Evolutionary conservation across 2,329 filamentous ascomycete species (phyloP).

Genomic region (Cytospora chrysosperma): DNA sequence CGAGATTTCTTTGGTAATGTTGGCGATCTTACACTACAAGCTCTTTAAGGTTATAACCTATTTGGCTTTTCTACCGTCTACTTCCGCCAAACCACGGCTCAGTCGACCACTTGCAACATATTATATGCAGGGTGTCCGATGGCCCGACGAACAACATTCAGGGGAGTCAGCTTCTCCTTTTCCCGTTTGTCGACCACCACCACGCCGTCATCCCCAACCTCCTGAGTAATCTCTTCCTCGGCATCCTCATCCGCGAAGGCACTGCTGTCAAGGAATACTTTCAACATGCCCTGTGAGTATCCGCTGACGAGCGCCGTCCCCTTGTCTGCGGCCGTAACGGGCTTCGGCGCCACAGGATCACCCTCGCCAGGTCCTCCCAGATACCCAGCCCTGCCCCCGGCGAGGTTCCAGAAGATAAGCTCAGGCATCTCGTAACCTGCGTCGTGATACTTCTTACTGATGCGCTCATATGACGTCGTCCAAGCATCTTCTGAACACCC

Average conservation of each 20-base stretch:
- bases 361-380: conserved; percentile 3
- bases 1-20: too few relatives aligned
- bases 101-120: conserved; percentile 57
- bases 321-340: conserved; percentile 43
- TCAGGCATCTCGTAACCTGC: conserved; percentile 58
- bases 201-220: conserved; percentile 33
- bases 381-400: conserved; percentile 37
- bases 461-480: conserved; percentile 49
- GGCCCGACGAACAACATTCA: conserved; percentile 47
- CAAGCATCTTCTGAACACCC: conserved; percentile 30
- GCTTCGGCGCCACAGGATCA: conserved; percentile 44
- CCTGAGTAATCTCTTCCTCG: conserved; percentile 29
- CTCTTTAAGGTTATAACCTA: too few relatives aligned
- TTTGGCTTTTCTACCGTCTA: background rate
- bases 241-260: conserved; percentile 44
- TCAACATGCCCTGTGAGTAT: conserved; percentile 58
- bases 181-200: conserved; percentile 30
- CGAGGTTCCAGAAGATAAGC: conserved; percentile 62
- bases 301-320: conserved; percentile 53
- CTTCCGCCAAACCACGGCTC: conserved; percentile 10
- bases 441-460: conserved; percentile 44
- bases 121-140: conserved; percentile 53
- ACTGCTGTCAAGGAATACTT: conserved; percentile 54
- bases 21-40: too few relatives aligned
- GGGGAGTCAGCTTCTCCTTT: conserved; percentile 44